Base-by-base conservation (phyloP, 495 filamentous ascomycete genomes). In the Penicillium antarcticum region DNA sequence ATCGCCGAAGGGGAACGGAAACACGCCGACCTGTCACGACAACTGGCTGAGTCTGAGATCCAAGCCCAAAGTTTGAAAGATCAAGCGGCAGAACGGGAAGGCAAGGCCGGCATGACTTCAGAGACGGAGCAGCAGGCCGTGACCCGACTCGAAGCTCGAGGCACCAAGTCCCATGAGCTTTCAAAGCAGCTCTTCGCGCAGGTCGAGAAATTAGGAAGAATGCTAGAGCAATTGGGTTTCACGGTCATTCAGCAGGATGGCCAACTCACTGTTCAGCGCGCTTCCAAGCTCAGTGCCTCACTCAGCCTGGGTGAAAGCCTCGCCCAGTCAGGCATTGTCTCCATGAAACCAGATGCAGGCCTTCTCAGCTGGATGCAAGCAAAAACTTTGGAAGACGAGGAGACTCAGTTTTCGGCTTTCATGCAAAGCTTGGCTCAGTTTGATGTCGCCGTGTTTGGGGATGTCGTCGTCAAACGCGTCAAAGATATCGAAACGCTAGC, bases 401-500 rank as follows among this genome's bases (percentile, higher is more conserved):
- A 82, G 10, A 73, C 79, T 38, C 85, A 82, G 43, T 99, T 91
- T 53, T 73, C 79, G 12, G 77, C 81, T 7, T 95, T 86, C 56
- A 74, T 95, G 36, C 74, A 83, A 40, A 79, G 78, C 3, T 70
- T 96, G 4, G 78, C 82, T 6, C 79, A 79, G 26, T 92, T 97
- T 59, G 88, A 95, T 61, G 78, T 92, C 19, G 87, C 95, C 45
- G 77, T 80, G 16, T 92, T 95, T 59, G 81, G 81, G 23, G 92
- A 97, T 34, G 80, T 87, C 1, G 78, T 97, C 16, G 82, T 87
- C 51, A 92, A 90, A 57, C 87, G 92, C 5, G 74, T 95, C 38
- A 95, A 91, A 53, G 94, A 97, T 52, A 82, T 91, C 29, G 94
- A 99, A 62, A 76, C 89, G 50, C 85, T 92, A 43, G 90, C 90